Percentiles rank a stretch among this genome's conserved stretches.
Conservation (phyloP, 345 rosid genomes). For the Hibiscus trionum region DNA sequence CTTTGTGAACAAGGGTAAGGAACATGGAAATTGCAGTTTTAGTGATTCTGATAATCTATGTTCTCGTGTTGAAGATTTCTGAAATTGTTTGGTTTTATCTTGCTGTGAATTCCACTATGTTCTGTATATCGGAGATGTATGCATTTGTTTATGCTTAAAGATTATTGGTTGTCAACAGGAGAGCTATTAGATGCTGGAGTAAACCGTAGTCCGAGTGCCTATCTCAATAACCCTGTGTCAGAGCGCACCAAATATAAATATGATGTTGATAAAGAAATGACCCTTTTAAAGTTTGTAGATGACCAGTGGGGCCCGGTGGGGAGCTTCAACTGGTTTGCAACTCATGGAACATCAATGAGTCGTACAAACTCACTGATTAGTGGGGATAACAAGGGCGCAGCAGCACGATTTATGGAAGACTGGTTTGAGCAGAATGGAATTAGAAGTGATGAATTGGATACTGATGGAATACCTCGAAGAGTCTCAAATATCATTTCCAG, state of each 20-base stretch:
- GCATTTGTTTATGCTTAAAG: constrained; percentile 5
- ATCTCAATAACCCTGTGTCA: constrained; percentile 73
- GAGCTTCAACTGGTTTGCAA: constrained; percentile 97
- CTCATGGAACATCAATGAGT: constrained; percentile 98
- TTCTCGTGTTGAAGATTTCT: neutral
- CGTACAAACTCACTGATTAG: constrained; percentile 90
- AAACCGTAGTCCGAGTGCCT: constrained; percentile 97
- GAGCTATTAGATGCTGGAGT: constrained; percentile 85
- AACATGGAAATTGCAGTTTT: constrained; percentile 5
- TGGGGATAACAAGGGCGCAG: constrained; percentile 99
- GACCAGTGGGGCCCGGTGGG: constrained; percentile 90
- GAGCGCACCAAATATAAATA: constrained; percentile 74
- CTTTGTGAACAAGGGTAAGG: constrained; percentile 63
- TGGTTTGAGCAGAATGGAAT: constrained; percentile 56
- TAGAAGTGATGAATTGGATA: constrained; percentile 28
- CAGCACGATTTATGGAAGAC: constrained; percentile 95
- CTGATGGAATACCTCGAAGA: constrained; percentile 56
- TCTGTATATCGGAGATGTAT: neutral
- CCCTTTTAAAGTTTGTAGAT: constrained; percentile 90
- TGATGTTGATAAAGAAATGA: constrained; percentile 91
- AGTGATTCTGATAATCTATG: neutral
- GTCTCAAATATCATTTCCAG: constrained; percentile 54
- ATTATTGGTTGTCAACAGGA: constrained; percentile 36
- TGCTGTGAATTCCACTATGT: neutral
- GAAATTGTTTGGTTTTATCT: constrained; percentile 1